Base-by-base conservation (phyloP, 2,329 filamentous ascomycete genomes). In the Diaporthe vexans region DNA sequence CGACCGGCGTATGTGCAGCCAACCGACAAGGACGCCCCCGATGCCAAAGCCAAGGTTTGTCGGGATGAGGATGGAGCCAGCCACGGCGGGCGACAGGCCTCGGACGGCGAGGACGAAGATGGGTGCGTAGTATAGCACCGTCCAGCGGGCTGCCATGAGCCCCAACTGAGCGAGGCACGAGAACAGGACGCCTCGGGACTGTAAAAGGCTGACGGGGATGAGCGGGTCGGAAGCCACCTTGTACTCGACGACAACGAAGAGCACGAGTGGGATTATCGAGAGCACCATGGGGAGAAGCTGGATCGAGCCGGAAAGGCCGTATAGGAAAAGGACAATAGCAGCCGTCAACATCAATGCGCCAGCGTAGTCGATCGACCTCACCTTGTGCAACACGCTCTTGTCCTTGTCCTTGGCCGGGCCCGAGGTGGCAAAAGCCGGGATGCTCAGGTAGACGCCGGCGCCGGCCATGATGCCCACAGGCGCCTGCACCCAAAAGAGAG, bases 121-220 rank as follows among this genome's bases (percentile, higher is more conserved):
- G 0, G 95, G 94, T 0, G 92, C 89, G 83, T 95, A 97, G 85
- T 95, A 97, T 10, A 97, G 86, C 2, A 97, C 88, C 9, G 88
- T 88, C 94, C 94, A 97, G 73, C 95, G 92, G 2, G 93, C 89
- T 80, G 94, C 91, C 94, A 97, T 96, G 81, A 95, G 89, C 26
- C 93, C 91, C 0, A 95, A 87, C 67, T 95, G 94, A 1, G 92
- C 89, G 29, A 95, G 79, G 79, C 94, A 96, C 1, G 93, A 93
- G 29, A 96, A 83, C 4, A 96, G 85, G 0, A 94, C 91, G 40
- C 92, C 92, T 37, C 92, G 89, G 15, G 92, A 94, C 69, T 87
- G 89, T 37, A 97, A 88, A 1, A 97, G 87, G 1, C 88, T 82
- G 65, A 95, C 84, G 1, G 94, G 94, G 68, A 97, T 92, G 79